Evolutionary conservation across 768 basidiomycete genomes (phyloP), one percentile per base, ranked within the genome.

Genomic region (Kockovaella imperatae): DNA sequence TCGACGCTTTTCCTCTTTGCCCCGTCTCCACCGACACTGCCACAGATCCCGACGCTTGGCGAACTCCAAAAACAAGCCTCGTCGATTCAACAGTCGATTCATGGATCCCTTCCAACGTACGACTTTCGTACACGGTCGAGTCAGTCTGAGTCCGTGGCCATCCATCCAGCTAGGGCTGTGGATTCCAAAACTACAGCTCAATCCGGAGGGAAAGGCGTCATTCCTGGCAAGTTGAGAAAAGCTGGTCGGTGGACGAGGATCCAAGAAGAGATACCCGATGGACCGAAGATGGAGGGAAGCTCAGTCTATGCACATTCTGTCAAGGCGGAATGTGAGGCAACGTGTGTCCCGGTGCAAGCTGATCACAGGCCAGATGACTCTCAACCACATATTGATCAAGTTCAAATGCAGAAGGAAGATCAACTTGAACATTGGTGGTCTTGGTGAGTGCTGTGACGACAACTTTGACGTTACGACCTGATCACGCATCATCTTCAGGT

Each of bases 61-160:
- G 51, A 60, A 17, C 49, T 60, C 6, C 54, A 56, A 32, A 45
- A 47, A 44, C 54, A 53, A 23, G 54, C 58, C 1, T 38, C 51
- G 45, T 13, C 31, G 23, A 38, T 38, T n/a, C n/a, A n/a, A n/a
- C n/a, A n/a, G n/a, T n/a, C n/a, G n/a, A n/a, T n/a, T n/a, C n/a
- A n/a, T n/a, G n/a, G n/a, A n/a, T n/a, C n/a, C n/a, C n/a, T n/a
- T n/a, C n/a, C n/a, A n/a, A n/a, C n/a, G n/a, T n/a, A n/a, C n/a
- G n/a, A n/a, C n/a, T n/a, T n/a, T n/a, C n/a, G n/a, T n/a, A n/a
- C n/a, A n/a, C n/a, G n/a, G n/a, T n/a, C n/a, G n/a, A n/a, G n/a
- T n/a, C n/a, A n/a, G n/a, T n/a, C 7, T 17, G 8, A 23, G 41
- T 39, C 35, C 2, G 6, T 25, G 13, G 7, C 7, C 21, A 5